These are phyloP conservation scores for Gossypium thurberi DNA, from an alignment of 345 rosid species.

Conservation along the genomic window DNA sequence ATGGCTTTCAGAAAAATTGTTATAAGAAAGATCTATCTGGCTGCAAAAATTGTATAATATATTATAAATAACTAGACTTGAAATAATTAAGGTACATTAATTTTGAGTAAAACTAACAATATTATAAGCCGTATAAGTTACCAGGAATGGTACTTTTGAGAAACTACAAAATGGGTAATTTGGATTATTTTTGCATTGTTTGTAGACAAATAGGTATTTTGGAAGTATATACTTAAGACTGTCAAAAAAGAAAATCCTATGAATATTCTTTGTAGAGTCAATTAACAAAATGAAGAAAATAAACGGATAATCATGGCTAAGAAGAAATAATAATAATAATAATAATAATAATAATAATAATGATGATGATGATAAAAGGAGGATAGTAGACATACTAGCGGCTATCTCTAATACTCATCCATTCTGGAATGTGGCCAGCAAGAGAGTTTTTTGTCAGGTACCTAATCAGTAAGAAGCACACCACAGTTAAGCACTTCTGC, in stretches of 20 bases:
- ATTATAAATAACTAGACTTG: not conserved
- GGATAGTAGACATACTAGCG: not conserved
- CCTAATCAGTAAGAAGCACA: not conserved
- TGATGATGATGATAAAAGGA: not conserved
- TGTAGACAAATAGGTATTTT: not conserved
- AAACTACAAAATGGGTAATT: not conserved
- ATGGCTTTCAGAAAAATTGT: slow-evolving; percentile 24
- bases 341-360: no score
- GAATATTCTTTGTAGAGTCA: not conserved
- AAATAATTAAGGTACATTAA: not conserved
- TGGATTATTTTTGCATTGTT: not conserved
- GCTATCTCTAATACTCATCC: not conserved
- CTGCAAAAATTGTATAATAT: slow-evolving; percentile 21
- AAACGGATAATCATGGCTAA: not conserved
- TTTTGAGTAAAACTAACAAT: not conserved
- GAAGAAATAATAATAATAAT: no score
- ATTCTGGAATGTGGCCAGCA: not conserved
- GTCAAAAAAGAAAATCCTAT: not conserved
- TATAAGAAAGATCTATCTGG: slow-evolving; percentile 41
- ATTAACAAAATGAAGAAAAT: not conserved
- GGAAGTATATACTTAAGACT: not conserved
- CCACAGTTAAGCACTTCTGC: not conserved
- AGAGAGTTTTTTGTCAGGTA: slow-evolving; percentile 2
- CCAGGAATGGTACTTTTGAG: slow-evolving; percentile 2
- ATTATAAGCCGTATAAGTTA: not conserved